Conservation (phyloP, 2,329 filamentous ascomycete genomes). For the Colletotrichum sp. region DNA sequence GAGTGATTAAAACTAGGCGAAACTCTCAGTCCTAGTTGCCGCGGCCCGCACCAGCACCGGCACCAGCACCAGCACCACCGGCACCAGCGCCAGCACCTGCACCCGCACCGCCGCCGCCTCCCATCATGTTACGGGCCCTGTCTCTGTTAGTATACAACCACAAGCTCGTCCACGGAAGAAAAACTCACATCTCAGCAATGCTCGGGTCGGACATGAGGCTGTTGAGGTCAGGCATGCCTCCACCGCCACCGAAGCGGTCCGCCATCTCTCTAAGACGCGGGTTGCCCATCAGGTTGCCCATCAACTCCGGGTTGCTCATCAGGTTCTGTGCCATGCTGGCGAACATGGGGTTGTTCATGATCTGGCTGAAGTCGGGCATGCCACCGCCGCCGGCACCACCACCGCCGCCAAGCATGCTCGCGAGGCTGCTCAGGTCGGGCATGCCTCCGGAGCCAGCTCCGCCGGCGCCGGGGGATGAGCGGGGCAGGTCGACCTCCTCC, state of each 20-base stretch:
- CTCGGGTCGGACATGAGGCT: conserved; percentile 90
- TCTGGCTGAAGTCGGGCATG: conserved; percentile 84
- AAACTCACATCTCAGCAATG: conserved; percentile 89
- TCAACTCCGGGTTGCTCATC: conserved; percentile 95
- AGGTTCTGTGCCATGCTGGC: conserved; percentile 95
- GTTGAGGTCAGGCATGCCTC: conserved; percentile 88
- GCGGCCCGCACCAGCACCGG: conserved; percentile 30
- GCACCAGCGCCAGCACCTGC: conserved; percentile 25
- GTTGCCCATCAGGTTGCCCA: conserved; percentile 94
- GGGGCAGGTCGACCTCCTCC: conserved; percentile 49
- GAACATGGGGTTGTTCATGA: conserved; percentile 99
- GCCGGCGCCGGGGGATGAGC: conserved; percentile 37
- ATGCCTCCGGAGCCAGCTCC: conserved; percentile 51
- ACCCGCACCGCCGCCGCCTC: conserved; percentile 31
- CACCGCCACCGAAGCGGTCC: conserved; percentile 74
- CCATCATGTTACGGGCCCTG: conserved; percentile 55
- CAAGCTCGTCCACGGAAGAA: not conserved
- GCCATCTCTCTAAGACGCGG: conserved; percentile 89
- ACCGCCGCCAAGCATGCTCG: conserved; percentile 74
- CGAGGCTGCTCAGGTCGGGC: conserved; percentile 74
- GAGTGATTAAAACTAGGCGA: not conserved
- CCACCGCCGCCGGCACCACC: conserved; percentile 69
- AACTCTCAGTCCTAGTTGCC: not conserved
- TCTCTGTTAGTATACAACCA: not conserved
- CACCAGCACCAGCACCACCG: conserved; percentile 27